Conservation (phyloP, 2,329 filamentous ascomycete genomes). For the Aspergillus felis region DNA sequence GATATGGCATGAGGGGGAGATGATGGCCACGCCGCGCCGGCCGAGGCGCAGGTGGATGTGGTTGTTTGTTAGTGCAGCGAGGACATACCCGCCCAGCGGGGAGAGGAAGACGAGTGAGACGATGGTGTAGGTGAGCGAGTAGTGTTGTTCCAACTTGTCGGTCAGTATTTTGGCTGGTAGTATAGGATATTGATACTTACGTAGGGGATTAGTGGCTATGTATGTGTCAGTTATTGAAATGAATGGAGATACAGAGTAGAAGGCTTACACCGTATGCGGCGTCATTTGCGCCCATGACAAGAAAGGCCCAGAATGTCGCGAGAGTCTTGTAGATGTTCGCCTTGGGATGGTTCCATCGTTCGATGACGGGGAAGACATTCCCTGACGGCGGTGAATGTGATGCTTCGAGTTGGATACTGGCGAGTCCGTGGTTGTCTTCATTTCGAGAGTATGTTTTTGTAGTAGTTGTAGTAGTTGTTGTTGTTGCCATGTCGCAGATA, state of each 20-base stretch:
- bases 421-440: not conserved
- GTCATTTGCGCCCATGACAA: slow-evolving; percentile 58
- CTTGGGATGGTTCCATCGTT: slow-evolving; percentile 47
- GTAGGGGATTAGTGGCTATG: slow-evolving; percentile 47
- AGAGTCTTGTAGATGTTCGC: slow-evolving; percentile 48
- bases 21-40: slow-evolving; percentile 66
- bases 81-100: slow-evolving; percentile 46
- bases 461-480: not conserved
- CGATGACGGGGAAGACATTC: slow-evolving; percentile 1
- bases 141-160: slow-evolving; percentile 42
- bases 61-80: slow-evolving; percentile 45
- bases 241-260: not conserved
- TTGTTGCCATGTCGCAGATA: not conserved
- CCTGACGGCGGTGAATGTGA: not conserved
- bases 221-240: slow-evolving; percentile 1
- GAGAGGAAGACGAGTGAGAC: slow-evolving; percentile 49
- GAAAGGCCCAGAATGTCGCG: slow-evolving; percentile 56
- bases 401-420: not conserved
- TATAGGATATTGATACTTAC: slow-evolving; percentile 33
- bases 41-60: slow-evolving; percentile 47
- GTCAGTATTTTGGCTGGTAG: not conserved
- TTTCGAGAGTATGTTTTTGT: not conserved
- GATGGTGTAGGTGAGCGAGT: slow-evolving; percentile 45
- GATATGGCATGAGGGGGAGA: slow-evolving; percentile 53
- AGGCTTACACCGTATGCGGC: slow-evolving; percentile 52